Base-by-base conservation (phyloP, 352 stramenopile genomes). In the Phytophthora cactorum region DNA sequence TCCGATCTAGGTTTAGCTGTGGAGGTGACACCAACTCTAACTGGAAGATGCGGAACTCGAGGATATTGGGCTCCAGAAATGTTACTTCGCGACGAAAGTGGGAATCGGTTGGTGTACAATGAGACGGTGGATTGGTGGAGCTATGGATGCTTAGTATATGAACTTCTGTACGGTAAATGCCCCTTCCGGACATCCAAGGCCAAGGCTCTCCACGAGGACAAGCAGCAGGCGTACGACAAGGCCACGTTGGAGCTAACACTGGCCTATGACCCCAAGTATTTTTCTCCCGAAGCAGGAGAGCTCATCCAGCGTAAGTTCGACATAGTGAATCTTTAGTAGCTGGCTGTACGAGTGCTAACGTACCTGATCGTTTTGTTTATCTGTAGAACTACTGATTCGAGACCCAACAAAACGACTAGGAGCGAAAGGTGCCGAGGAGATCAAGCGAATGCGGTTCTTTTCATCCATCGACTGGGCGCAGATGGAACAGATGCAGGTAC, bases 11-110 rank as follows among this genome's bases (percentile, higher is more conserved):
- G 97, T 5, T 81, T 99, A n/a, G 96, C 96, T 1, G 96, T 97
- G 14, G 96, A 97, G 77, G 88, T 98, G 43, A 98, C 93, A 41
- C 85, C 96, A 9, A 87, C 79, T 6, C 70, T 97, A 5, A 82
- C 84, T 25, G 86, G 86, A 3, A 81, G 86, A 12, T 92, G 86
- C 29, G 86, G 86, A 6, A 94, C 86, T 11, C 75, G 86, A 53
- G 86, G 86, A 1, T 94, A 99, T 76, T 99, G 97, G 97, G 95
- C 97, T 9, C 97, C 97, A 27, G 97, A 99, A 80, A 99, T 99
- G 96, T 74, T 99, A 32, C 67, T 91, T 32, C 84, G 91, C 12
- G 91, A 98, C 57, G 78, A 87, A 47, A 89, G 84, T 53, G 97
- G 96, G 5, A 97, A 98, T 63, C 83, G 94, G 53, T 94, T 96